Evolutionary conservation across 768 basidiomycete genomes (phyloP), one percentile per base, ranked within the genome.

Genomic region (Boletus speciosus): DNA sequence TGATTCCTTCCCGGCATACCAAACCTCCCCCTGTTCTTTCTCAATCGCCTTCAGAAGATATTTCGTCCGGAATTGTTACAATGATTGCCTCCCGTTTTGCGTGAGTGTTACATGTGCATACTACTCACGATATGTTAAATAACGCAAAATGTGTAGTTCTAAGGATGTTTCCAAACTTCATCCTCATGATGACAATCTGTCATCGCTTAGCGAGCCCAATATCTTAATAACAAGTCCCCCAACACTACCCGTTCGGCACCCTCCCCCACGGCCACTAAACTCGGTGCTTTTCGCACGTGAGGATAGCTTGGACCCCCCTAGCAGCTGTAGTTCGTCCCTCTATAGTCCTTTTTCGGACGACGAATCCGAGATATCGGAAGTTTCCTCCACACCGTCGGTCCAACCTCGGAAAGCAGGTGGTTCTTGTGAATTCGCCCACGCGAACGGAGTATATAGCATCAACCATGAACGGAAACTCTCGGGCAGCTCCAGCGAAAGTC

Each of bases 281-380:
- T 58, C 61, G 2, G 44, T 56, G 0, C 66, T 70, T 21, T 64
- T 65, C 38, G 23, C 58, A 19, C 52, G 37, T 10, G 60, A 64
- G 19, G 67, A 71, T 36, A 57, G 50, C 8, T 40, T 59, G 31
- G 66, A 71, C 6, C 25, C 58, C 14, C 44, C 54, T 15, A 51
- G 58, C 27, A 61, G 58, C 10, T 64, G 65, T 21, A 57, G 47
- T 49, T 58, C 66, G 0, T 67, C 70, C 12, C 35, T 47, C 5
- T 47, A 51, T 21, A 70, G 69, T 47, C 69, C 70, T 9, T 70
- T 70, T 51, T 70, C 69, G 6, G 69, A 70, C 19, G 62, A 58
- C 8, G 69, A 66, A 49, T 68, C 67, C 5, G 68, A 66, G 23
- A 47, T 64, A 14, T 58, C 60, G 2, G 63, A 62, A 5, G 32